phyloP scores from a whole-genome alignment of 2,329 filamentous ascomycete species.

The Plenodomus tracheiphilus region DNA sequence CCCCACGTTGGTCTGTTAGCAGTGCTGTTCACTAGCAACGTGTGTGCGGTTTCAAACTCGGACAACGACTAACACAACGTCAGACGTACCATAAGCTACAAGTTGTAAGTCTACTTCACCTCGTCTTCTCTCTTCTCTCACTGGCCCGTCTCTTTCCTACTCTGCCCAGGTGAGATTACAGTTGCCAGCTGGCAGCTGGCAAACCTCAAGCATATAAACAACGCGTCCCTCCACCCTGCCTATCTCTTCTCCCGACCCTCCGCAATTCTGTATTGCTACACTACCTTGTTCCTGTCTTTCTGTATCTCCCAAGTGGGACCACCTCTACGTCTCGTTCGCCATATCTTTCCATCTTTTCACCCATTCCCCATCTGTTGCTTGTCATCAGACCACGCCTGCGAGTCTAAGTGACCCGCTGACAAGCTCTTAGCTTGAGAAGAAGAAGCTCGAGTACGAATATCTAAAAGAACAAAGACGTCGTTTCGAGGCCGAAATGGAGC shows the following conservation, averaged over 20 bases:
- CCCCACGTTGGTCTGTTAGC: not conserved
- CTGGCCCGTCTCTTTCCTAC: constrained; percentile 9
- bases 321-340: constrained; percentile 3
- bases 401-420: constrained; percentile 32
- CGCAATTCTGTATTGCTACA: constrained; percentile 13
- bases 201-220: constrained; percentile 7
- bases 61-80: constrained; percentile 30
- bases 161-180: constrained; percentile 14
- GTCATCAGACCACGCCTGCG: constrained; percentile 11
- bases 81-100: constrained; percentile 73
- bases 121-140: constrained; percentile 15
- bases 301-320: constrained; percentile 16
- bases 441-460: constrained; percentile 88
- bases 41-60: constrained; percentile 19
- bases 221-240: constrained; percentile 6
- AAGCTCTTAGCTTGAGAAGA: constrained; percentile 77
- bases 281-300: constrained; percentile 20
- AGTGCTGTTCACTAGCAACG: constrained; percentile 4
- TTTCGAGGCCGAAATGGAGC: constrained; percentile 91
- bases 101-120: constrained; percentile 63
- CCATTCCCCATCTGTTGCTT: constrained; percentile 15
- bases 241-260: constrained; percentile 9
- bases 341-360: constrained; percentile 18
- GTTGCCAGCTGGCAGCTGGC: constrained; percentile 9
- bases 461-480: constrained; percentile 85